phyloP scores from a whole-genome alignment of 2,329 filamentous ascomycete species.

The Diplocarpon mali region DNA sequence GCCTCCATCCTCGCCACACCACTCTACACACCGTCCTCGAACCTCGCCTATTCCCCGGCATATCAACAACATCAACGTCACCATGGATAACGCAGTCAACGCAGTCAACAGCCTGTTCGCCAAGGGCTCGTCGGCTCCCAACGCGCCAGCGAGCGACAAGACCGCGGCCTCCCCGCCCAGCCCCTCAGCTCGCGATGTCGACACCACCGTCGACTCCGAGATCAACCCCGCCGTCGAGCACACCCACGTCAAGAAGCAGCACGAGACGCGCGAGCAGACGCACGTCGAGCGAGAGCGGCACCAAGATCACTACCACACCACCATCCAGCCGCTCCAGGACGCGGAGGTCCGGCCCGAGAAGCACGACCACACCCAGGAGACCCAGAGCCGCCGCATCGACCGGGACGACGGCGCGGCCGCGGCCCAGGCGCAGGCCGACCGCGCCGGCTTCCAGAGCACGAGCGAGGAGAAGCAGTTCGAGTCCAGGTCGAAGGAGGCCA shows the following conservation, averaged over 20 bases:
- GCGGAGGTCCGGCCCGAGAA: constrained; percentile 44
- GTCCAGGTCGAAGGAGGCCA: constrained; percentile 35
- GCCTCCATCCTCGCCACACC: no score
- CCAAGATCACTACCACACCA: constrained; percentile 60
- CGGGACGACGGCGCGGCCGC: constrained; percentile 40
- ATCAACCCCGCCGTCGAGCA: constrained; percentile 14
- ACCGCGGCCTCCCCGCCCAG: background rate
- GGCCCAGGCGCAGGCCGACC: constrained; percentile 38
- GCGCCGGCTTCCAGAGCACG: constrained; percentile 39
- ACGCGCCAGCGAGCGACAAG: background rate
- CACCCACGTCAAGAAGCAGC: constrained; percentile 28
- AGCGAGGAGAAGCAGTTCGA: constrained; percentile 27
- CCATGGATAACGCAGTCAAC: constrained; percentile 12
- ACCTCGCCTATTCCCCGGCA: no score
- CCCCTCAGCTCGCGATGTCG: constrained; percentile 1
- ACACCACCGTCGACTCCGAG: constrained; percentile 10
- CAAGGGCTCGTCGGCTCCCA: constrained; percentile 1
- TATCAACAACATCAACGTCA: background rate
- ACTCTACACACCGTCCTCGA: background rate
- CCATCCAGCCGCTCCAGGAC: constrained; percentile 51
- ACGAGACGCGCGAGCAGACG: constrained; percentile 48
- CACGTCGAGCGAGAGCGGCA: constrained; percentile 55
- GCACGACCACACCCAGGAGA: constrained; percentile 43
- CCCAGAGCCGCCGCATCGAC: constrained; percentile 47
- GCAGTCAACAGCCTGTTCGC: constrained; percentile 14